Base-by-base conservation (phyloP, 2,329 filamentous ascomycete species). In the Gaeumannomyces sp. region DNA sequence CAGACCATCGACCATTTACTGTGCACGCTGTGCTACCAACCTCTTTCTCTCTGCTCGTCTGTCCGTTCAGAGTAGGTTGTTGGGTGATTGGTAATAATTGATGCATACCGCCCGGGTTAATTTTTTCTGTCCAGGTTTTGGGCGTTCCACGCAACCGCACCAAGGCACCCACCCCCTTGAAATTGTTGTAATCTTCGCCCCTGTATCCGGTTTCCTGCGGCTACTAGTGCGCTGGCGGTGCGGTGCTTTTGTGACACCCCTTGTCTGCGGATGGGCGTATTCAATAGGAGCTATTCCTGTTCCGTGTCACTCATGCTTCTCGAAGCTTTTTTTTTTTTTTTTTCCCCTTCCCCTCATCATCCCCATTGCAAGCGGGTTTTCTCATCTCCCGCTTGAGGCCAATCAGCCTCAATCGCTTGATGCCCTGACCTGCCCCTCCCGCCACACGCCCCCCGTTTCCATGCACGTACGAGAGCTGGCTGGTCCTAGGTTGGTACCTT, bases 281-380 rank as follows among this genome's bases (percentile, higher is more conserved):
- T 22, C 38, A 50, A 22, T 22, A 22, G 10, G 38, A 19, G 38
- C 45, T 53, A 53, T 25, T 53, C 3, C 45, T 22, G 8, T n/a
- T 25, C n/a, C 45, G 7, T 22, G 45, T n/a, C 45, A 11, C 14
- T 53, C 25, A 38, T 61, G 59, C 33, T 61, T 60, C 33, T 61
- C 59, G 59, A 61, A 35, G 59, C 33, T 38, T 38, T 61, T 58
- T 57, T 59, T 63, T 33, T 59, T 35, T 50, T 29, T 38, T 50
- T 33, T 64, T 16, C 19, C 25, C 50, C 28, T 53, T 57, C n/a
- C 5, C 22, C 59, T 35, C 59, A 60, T 31, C 59, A 13, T 31
- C 59, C 22, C 14, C 38, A 25, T 19, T 45, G 33, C 38, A 22
- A 22, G 38, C 38, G 38, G 38, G 38, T 45, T 19, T 45, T 53